These are phyloP conservation scores for Phytophthora constricta DNA, from an alignment of 352 stramenopile species.

Conservation along the genomic window DNA sequence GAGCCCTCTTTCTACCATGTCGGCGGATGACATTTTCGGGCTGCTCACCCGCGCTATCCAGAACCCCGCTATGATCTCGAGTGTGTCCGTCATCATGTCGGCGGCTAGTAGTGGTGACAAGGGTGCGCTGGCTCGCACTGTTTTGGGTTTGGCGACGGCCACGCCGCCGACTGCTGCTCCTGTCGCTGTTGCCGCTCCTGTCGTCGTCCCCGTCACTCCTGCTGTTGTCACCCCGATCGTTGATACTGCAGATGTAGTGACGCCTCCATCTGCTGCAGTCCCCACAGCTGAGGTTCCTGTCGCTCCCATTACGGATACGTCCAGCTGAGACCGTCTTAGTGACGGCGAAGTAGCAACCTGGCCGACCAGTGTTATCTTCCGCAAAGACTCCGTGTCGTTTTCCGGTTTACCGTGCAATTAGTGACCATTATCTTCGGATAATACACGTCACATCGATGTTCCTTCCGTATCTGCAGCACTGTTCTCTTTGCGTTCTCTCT, in stretches of 20 bases:
- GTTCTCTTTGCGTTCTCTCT: no score
- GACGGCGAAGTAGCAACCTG: no score
- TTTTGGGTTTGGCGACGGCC: slow-evolving; percentile 5
- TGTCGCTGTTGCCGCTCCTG: slow-evolving; percentile 8
- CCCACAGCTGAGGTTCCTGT: not conserved
- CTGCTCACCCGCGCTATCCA: slow-evolving; percentile 1
- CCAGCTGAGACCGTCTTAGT: not conserved
- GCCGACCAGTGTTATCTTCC: no score
- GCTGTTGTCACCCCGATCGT: not conserved
- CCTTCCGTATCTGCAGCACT: no score
- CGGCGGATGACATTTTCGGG: slow-evolving; percentile 3
- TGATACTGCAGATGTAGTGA: not conserved
- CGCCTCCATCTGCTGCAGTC: not conserved
- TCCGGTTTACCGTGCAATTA: no score
- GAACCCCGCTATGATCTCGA: slow-evolving; percentile 11
- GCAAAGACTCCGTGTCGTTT: no score
- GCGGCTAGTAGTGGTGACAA: slow-evolving; percentile 14
- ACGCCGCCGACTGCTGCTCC: no score
- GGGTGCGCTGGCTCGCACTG: slow-evolving; percentile 9
- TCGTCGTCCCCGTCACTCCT: not conserved
- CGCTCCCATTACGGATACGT: not conserved
- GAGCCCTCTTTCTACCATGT: not conserved
- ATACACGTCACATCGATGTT: no score
- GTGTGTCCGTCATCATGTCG: slow-evolving; percentile 17
- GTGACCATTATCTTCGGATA: no score